Evolutionary conservation across 2,329 filamentous ascomycete genomes (phyloP), one percentile per base, ranked within the genome.

Genomic region (Ceratocystis cacaofunesta): DNA sequence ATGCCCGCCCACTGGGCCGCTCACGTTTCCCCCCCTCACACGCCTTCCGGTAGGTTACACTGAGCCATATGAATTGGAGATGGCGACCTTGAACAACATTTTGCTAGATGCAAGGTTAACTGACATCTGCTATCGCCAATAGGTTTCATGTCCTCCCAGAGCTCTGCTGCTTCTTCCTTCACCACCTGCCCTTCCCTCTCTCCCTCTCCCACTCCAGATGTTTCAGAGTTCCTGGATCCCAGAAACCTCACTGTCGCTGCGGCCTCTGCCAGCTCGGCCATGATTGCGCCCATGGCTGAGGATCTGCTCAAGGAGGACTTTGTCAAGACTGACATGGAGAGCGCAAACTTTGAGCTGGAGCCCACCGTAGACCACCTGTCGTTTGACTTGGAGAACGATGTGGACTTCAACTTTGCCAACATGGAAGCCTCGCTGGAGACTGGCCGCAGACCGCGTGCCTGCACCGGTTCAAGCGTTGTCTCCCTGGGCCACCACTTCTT

Each of bases 151-250:
- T 36, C 55, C 25, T 52, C 48, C 28, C 63, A 62, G 22, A 22
- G 19, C 41, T 63, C 63, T 19, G 36, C 63, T n/a, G 50, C 66
- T 46, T 57, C 66, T 30, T 65, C 66, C 12, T 55, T 62, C 52
- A 65, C 86, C 72, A 85, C 87, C 58, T 92, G 88, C 79, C 89
- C 90, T 70, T 94, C 90, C 67, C 84, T 94, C 69, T 95, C 90
- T 32, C 90, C 91, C 22, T 58, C 66, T 19, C 90, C 91, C 19
- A 88, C 89, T 61, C 89, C 90, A 36, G 85, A 89, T 73, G 78
- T 82, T 58, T 85, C 85, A 1, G 87, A 90, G 72, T 95, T 94
- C 75, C 96, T 92, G 76, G 92, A 96, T 73, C 92, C 92, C 43
- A 86, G 92, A 72, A 90, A 95, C 73, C 78, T 96, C 69, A 95